Conservation (phyloP, 768 basidiomycete species). For the Podaxis rugospora region DNA sequence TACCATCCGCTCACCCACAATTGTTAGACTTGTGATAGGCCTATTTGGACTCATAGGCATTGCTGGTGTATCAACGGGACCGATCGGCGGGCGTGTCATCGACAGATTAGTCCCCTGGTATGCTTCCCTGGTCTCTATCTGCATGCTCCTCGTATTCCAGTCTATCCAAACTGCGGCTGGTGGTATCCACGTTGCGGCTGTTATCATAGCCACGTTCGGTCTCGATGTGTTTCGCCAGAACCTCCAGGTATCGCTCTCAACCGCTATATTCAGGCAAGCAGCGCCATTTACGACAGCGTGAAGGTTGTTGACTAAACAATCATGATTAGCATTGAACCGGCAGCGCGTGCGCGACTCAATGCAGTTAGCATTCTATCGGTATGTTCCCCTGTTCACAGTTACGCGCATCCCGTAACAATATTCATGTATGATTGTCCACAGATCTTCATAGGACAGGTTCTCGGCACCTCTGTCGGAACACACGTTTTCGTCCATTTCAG, state of each 20-base stretch:
- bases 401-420: not conserved
- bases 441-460: constrained; percentile 78
- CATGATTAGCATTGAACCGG: constrained; percentile 29
- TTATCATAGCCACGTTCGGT: constrained; percentile 65
- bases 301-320: not conserved
- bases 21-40: constrained; percentile 50
- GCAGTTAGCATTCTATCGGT: constrained; percentile 72
- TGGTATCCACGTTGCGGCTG: constrained; percentile 64
- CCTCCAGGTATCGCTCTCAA: constrained; percentile 63
- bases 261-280: constrained; percentile 51
- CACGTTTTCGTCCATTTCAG: constrained; percentile 65
- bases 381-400: constrained; percentile 16
- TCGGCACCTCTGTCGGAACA: constrained; percentile 75
- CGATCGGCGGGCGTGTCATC: constrained; percentile 62
- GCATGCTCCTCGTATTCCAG: constrained; percentile 46
- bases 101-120: constrained; percentile 78
- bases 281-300: not conserved
- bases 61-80: constrained; percentile 66
- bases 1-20: not conserved
- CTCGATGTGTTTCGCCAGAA: constrained; percentile 74
- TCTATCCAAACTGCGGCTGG: constrained; percentile 66
- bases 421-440: constrained; percentile 14
- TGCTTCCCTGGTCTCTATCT: constrained; percentile 55
- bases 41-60: constrained; percentile 73
- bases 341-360: constrained; percentile 68